phyloP scores from a whole-genome alignment of 139 green algal genomes.

The Nannochloris sp. region DNA sequence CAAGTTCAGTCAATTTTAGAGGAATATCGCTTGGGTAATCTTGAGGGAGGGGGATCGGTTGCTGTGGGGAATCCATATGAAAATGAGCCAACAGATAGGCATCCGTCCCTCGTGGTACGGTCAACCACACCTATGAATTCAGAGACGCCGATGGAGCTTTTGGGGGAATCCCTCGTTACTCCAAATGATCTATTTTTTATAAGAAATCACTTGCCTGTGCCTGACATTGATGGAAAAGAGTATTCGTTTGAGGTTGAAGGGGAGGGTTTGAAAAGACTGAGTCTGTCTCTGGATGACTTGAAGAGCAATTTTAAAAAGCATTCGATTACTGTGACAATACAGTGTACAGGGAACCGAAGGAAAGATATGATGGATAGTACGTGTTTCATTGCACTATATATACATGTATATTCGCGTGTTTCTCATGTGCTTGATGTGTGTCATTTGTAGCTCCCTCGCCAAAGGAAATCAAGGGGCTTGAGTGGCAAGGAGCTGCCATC shows the following conservation, averaged over 20 bases:
- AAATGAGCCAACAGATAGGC: constrained; percentile 49
- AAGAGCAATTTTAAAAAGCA: constrained; percentile 63
- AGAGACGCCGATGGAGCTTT: constrained; percentile 58
- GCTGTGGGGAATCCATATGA: constrained; percentile 53
- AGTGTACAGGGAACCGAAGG: constrained; percentile 81
- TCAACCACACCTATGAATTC: constrained; percentile 71
- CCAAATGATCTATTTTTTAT: constrained; percentile 75
- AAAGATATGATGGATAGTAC: constrained; percentile 33
- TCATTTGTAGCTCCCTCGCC: constrained; percentile 6
- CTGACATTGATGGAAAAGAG: constrained; percentile 33
- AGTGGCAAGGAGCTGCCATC: constrained; percentile 66
- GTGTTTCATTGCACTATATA: not conserved
- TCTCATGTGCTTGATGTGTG: no score
- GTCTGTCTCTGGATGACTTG: constrained; percentile 61
- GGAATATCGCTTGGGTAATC: constrained; percentile 64
- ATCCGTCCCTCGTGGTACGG: constrained; percentile 52
- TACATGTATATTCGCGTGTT: no score
- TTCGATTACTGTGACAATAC: constrained; percentile 57
- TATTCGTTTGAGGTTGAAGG: constrained; percentile 43
- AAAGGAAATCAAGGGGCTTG: constrained; percentile 57
- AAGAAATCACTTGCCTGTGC: constrained; percentile 79
- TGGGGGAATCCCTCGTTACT: constrained; percentile 49
- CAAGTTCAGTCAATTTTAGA: constrained; percentile 56
- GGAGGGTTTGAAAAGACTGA: constrained; percentile 40
- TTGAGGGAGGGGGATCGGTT: constrained; percentile 29